Conservation (phyloP, 208 protist genomes). For the Acanthamoeba triangularis region DNA sequence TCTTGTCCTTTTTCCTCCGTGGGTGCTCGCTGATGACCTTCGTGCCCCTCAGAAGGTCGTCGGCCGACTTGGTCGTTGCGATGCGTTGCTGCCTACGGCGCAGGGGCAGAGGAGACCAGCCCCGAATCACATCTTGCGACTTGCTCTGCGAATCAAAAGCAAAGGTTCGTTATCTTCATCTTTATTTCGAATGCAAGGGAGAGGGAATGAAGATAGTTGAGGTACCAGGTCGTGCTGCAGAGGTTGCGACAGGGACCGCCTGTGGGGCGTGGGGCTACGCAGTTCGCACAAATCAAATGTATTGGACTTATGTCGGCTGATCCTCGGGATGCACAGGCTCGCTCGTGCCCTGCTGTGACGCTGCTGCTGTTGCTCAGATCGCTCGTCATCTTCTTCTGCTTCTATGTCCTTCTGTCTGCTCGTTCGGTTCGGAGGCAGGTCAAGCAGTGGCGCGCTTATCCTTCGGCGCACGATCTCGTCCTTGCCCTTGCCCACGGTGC, state of each 20-base stretch:
- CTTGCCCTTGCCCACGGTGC: neutral
- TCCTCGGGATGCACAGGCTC: too few species aligned
- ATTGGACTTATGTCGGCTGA: neutral
- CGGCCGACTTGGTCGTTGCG: neutral
- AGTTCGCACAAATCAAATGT: neutral
- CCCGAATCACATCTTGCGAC: neutral
- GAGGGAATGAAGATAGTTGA: neutral
- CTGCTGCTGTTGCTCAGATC: too few species aligned
- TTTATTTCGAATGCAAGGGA: neutral
- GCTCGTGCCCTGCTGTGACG: too few species aligned
- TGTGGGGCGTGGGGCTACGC: neutral
- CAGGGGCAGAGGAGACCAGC: neutral
- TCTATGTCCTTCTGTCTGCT: neutral
- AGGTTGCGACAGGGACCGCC: neutral
- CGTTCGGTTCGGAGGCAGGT: neutral
- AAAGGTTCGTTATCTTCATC: too few species aligned
- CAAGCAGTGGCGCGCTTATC: neutral
- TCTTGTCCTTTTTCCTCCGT: neutral
- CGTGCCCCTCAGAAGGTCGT: neutral
- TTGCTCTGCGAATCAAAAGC: neutral
- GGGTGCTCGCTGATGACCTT: neutral
- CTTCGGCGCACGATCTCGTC: neutral
- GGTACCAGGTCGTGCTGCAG: neutral
- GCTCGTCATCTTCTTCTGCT: neutral
- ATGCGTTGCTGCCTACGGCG: neutral